Evolutionary conservation across 495 filamentous ascomycete genomes (phyloP).

Genomic region (Delitschia confertaspora): DNA sequence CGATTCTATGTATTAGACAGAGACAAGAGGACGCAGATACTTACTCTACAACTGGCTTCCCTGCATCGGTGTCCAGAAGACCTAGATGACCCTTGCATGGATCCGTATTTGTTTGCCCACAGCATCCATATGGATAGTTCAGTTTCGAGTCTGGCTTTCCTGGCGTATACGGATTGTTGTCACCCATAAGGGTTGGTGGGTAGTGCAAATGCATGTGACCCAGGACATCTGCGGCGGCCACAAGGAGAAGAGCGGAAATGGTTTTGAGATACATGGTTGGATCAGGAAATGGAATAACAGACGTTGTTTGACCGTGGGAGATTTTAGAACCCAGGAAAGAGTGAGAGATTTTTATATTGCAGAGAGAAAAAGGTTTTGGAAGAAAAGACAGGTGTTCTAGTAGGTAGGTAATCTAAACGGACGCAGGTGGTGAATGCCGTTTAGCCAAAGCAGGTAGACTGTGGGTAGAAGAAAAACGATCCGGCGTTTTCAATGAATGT

Average conservation of each 20-base stretch:
- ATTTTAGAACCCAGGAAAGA: not conserved
- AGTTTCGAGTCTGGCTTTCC: constrained; percentile 29
- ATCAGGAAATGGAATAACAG: not conserved
- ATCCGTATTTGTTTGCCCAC: constrained; percentile 16
- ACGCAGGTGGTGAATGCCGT: constrained; percentile 2
- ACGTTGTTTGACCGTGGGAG: not conserved
- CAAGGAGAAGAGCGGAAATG: constrained; percentile 1
- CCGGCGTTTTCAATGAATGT: no score
- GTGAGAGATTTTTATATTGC: not conserved
- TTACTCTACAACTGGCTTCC: constrained; percentile 28
- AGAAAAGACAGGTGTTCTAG: constrained; percentile 1
- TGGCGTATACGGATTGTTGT: constrained; percentile 32
- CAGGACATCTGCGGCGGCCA: constrained; percentile 1
- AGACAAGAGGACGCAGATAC: no score
- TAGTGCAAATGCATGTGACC: constrained; percentile 33
- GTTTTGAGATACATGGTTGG: constrained; percentile 11
- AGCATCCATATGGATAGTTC: constrained; percentile 34
- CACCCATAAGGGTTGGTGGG: constrained; percentile 30
- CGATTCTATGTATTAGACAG: no score
- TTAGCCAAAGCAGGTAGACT: constrained; percentile 1
- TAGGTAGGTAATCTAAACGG: not conserved
- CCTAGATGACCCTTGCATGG: constrained; percentile 33
- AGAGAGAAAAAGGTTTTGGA: constrained; percentile 4
- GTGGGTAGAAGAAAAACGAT: constrained; percentile 17
- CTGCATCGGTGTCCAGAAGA: constrained; percentile 31